These are phyloP conservation scores for Fraxinus excelsior DNA, from an alignment of 257 asterid genomes.

Conservation along the genomic window DNA sequence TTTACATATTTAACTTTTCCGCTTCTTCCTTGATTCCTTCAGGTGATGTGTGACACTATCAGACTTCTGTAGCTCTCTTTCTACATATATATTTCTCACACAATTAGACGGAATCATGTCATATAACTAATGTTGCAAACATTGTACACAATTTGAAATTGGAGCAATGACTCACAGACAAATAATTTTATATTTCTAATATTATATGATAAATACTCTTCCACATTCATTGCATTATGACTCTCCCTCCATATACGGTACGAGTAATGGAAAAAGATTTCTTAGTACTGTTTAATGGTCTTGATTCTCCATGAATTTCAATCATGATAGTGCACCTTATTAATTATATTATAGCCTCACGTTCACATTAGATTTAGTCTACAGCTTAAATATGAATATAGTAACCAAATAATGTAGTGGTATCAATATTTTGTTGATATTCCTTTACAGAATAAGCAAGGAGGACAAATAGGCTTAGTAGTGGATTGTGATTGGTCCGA, in stretches of 20 bases:
- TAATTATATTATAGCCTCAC: not conserved
- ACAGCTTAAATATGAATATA: not conserved
- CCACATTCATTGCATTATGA: not conserved
- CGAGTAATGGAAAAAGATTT: not conserved
- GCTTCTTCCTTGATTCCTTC: not conserved
- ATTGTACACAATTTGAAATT: not conserved
- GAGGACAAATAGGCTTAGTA: constrained; percentile 55
- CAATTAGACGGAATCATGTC: not conserved
- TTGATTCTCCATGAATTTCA: not conserved
- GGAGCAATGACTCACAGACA: not conserved
- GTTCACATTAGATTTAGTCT: not conserved
- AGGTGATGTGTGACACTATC: not conserved
- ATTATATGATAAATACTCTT: too few relatives aligned
- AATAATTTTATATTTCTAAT: too few relatives aligned
- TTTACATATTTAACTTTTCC: too few relatives aligned
- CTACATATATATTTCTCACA: not conserved
- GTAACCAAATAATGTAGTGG: not conserved
- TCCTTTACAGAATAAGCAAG: constrained; percentile 42
- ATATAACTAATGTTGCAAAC: not conserved
- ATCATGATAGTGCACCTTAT: not conserved
- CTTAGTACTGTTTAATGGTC: not conserved
- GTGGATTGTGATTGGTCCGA: constrained; percentile 65
- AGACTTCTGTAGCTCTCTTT: not conserved
- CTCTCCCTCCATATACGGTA: not conserved
- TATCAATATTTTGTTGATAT: constrained; percentile 12